phyloP scores from a whole-genome alignment of 805 yeast genomes.

The Starmerella davenportii region DNA sequence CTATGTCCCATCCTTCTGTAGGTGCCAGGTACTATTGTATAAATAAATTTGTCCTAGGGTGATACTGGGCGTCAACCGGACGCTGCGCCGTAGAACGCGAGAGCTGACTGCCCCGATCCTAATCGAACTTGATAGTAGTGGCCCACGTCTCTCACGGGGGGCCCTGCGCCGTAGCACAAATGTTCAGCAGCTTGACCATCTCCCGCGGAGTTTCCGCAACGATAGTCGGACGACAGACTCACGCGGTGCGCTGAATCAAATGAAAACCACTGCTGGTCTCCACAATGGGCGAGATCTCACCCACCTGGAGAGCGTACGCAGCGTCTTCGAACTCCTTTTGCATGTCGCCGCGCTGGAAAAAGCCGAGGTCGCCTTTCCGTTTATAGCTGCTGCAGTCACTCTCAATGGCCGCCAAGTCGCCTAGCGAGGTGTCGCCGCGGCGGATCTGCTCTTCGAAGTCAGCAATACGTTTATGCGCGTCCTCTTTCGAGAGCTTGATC shows the following conservation, averaged over 20 bases:
- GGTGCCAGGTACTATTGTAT: no score
- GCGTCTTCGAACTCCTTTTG: slow-evolving; percentile 87
- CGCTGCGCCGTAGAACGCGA: no score
- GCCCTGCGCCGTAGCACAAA: no score
- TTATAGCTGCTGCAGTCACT: slow-evolving; percentile 79
- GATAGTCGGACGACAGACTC: slow-evolving; percentile 7
- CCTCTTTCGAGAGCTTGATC: slow-evolving; percentile 66
- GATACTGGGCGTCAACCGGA: no score
- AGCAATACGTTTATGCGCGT: slow-evolving; percentile 46
- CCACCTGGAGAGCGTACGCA: slow-evolving; percentile 61
- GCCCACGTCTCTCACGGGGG: no score
- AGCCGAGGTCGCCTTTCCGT: slow-evolving; percentile 84
- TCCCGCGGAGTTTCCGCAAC: no score
- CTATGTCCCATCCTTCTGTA: no score
- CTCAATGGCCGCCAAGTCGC: slow-evolving; percentile 60
- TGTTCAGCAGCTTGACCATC: no score
- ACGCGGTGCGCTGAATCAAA: slow-evolving; percentile 68
- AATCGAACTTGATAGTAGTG: no score
- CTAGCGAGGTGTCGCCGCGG: slow-evolving; percentile 47
- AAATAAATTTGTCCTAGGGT: no score
- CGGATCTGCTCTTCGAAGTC: slow-evolving; percentile 40
- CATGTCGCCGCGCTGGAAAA: slow-evolving; percentile 80
- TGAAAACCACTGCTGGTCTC: slow-evolving; percentile 89
- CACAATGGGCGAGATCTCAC: slow-evolving; percentile 65
- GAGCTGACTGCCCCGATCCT: no score